phyloP scores from a whole-genome alignment of 371 early-diverging fungal genomes.

The Smittium culicis region DNA sequence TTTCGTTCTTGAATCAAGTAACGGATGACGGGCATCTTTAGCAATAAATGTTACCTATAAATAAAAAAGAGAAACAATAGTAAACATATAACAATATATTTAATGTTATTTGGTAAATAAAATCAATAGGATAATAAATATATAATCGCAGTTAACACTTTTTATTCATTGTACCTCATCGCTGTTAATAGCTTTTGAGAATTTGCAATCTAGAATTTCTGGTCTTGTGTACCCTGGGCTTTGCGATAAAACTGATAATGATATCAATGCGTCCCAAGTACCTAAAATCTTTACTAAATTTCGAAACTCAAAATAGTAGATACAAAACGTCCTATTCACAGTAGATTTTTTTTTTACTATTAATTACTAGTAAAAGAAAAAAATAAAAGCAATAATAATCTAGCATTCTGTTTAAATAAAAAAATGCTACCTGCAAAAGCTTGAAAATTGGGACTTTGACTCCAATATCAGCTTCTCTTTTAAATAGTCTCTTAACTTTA shows the following conservation, averaged over 20 bases:
- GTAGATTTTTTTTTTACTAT: background rate
- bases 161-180: slow-evolving; percentile 26
- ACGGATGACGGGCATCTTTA: slow-evolving; percentile 45
- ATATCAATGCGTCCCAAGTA: slow-evolving; percentile 57
- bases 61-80: no score
- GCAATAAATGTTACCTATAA: background rate
- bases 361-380: background rate
- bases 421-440: background rate
- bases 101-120: background rate
- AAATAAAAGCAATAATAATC: background rate
- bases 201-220: slow-evolving; percentile 24
- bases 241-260: slow-evolving; percentile 46
- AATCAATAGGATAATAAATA: background rate
- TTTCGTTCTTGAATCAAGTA: slow-evolving; percentile 32
- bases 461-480: slow-evolving; percentile 31
- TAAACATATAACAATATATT: no score
- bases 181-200: slow-evolving; percentile 18
- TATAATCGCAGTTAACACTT: background rate
- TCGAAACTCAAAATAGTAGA: slow-evolving; percentile 46
- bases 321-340: slow-evolving; percentile 29
- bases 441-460: slow-evolving; percentile 2
- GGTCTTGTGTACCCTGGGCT: slow-evolving; percentile 61
- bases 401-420: background rate
- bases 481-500: slow-evolving; percentile 55
- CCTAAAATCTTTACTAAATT: slow-evolving; percentile 47